These are phyloP conservation scores for Adansonia gregorii DNA, from an alignment of 441 rosid species.

Conservation along the genomic window DNA sequence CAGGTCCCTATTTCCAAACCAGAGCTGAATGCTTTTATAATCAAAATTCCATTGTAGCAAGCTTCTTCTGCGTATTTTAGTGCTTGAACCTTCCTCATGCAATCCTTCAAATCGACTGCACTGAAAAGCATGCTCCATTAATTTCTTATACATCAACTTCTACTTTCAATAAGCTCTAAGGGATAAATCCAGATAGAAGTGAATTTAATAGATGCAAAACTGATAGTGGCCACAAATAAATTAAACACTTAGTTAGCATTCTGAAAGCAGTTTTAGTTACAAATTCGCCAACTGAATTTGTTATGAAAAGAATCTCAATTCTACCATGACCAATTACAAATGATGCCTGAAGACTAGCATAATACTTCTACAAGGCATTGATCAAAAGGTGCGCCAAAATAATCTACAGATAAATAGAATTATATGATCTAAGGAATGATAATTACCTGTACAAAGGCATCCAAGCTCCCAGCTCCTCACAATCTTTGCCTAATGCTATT, in stretches of 20 bases:
- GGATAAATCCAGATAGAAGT: slow-evolving; percentile 3
- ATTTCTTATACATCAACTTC: background rate
- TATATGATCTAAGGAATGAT: background rate
- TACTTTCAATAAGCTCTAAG: background rate
- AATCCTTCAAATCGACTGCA: slow-evolving; percentile 65
- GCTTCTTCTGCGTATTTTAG: slow-evolving; percentile 76
- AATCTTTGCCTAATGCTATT: slow-evolving; percentile 59
- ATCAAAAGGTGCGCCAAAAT: background rate
- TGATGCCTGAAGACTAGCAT: background rate
- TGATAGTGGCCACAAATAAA: background rate
- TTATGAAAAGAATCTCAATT: background rate
- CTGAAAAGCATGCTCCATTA: slow-evolving; percentile 45
- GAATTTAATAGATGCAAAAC: background rate
- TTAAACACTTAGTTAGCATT: background rate
- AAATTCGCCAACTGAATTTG: background rate
- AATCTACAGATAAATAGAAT: background rate
- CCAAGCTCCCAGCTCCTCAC: slow-evolving; percentile 77
- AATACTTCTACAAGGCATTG: background rate
- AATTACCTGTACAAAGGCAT: slow-evolving; percentile 78
- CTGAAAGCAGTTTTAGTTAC: background rate
- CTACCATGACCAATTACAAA: background rate
- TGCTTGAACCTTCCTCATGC: slow-evolving; percentile 59
- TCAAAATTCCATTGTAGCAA: slow-evolving; percentile 73
- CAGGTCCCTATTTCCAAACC: slow-evolving; percentile 86
- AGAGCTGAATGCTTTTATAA: slow-evolving; percentile 73